Evolutionary conservation across 179 eudicot species (phyloP), one percentile per base, ranked within the genome.

Genomic region (Spinacia oleracea): DNA sequence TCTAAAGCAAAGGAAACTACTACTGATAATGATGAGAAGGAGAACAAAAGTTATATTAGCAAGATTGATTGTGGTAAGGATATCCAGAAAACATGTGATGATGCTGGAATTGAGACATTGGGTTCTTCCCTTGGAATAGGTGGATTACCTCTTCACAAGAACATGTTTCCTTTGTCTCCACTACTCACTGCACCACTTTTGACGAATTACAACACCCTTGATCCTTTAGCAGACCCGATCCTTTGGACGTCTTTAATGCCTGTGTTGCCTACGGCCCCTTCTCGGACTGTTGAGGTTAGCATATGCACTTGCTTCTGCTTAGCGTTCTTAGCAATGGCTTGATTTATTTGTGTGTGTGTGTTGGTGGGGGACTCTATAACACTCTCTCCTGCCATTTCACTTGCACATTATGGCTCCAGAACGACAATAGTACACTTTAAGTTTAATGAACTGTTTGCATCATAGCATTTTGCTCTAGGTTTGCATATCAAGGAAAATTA

Each of bases 241-340:
- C 91, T 92, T 56, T 93, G 99, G 99, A 82, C 96, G n/a, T 80
- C 97, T 75, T 86, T 93, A 34, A 87, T 86, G 82, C 93, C 97
- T 74, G 83, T 81, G 82, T 85, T 93, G 85, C 97, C 97, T 34
- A 53, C 85, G 35, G 88, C 90, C 65, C 84, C 97, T 78, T 75
- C 98, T 79, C 91, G 83, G 56, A 53, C 85, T 51, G 38, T 86
- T 75, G 96, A 92, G 96, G 98, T 94, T 64, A 51, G 89, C 84
- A 67, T 80, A 23, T 69, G 35, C n/a, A 48, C 43, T 51, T 58
- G 65, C 21, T 81, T 16, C 31, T 72, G 14, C 43, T 74, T 64
- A 56, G 2, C 48, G 29, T 71, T 55, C 58, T 78, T n/a, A 14
- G 1, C 27, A 3, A 18, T 32, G 60, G 60, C 15, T 31, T 51